Percentiles rank a stretch among this genome's conserved stretches.
Conservation (phyloP, 2,329 filamentous ascomycete species). For the Aspergillus proliferans region DNA sequence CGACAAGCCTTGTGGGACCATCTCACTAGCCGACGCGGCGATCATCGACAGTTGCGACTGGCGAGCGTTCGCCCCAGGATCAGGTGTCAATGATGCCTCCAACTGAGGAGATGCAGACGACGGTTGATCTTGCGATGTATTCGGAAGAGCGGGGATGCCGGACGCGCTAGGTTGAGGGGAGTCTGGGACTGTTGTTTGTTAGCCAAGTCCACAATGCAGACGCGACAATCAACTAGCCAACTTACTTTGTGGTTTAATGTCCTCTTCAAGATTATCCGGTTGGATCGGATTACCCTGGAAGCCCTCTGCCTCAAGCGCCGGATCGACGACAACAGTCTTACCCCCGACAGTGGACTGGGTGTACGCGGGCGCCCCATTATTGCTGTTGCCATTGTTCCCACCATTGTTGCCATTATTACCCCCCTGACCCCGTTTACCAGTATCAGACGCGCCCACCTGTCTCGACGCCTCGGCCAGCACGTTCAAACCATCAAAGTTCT, state of each 20-base stretch:
- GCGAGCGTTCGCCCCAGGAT: conserved; percentile 31
- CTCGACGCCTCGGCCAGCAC: conserved; percentile 83
- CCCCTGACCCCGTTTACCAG: conserved; percentile 34
- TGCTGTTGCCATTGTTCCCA: neutral
- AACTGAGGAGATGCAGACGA: conserved; percentile 31
- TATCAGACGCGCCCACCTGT: conserved; percentile 56
- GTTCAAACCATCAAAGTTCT: conserved; percentile 73
- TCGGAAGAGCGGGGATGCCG: conserved; percentile 26
- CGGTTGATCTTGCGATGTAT: conserved; percentile 25
- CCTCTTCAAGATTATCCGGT: conserved; percentile 22
- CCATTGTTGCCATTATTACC: neutral
- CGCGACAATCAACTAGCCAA: neutral
- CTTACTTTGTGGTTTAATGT: conserved; percentile 18
- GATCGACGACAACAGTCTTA: conserved; percentile 38
- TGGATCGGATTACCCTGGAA: conserved; percentile 28
- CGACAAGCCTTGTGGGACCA: conserved; percentile 34
- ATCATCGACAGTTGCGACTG: conserved; percentile 42
- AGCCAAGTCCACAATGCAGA: conserved; percentile 7
- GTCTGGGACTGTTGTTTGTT: conserved; percentile 15
- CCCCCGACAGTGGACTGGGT: conserved; percentile 36
- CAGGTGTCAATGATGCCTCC: conserved; percentile 28
- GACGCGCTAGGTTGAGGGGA: conserved; percentile 25
- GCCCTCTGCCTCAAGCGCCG: conserved; percentile 36
- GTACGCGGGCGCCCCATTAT: conserved; percentile 19
- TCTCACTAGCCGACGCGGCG: conserved; percentile 42